Evolutionary conservation across 2,329 filamentous ascomycete genomes (phyloP).

Genomic region (Penicillium sp.): DNA sequence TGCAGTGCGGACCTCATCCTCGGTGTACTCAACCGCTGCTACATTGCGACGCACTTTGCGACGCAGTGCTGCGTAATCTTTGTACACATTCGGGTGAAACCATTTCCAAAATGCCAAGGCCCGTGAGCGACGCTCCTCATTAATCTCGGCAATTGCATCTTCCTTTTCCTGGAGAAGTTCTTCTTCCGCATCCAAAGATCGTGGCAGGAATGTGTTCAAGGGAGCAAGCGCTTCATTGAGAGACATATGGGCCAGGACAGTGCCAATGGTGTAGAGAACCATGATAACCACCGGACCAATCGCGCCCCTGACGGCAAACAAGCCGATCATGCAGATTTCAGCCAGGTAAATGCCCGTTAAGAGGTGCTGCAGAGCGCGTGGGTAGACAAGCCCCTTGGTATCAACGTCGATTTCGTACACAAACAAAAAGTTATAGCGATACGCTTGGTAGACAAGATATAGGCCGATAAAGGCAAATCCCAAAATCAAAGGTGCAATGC

Average conservation of each 20-base stretch:
- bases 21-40: constrained; percentile 63
- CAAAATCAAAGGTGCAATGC: constrained; percentile 83
- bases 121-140: constrained; percentile 27
- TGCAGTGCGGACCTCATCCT: constrained; percentile 66
- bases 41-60: constrained; percentile 67
- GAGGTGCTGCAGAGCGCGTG: constrained; percentile 81
- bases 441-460: constrained; percentile 80
- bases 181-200: constrained; percentile 64
- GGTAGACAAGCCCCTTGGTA: constrained; percentile 87
- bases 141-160: constrained; percentile 30
- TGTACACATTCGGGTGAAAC: constrained; percentile 75
- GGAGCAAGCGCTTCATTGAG: constrained; percentile 51
- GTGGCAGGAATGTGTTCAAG: constrained; percentile 69
- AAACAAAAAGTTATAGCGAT: constrained; percentile 88
- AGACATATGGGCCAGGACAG: constrained; percentile 71
- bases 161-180: constrained; percentile 49
- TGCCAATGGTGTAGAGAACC: constrained; percentile 74
- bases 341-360: constrained; percentile 83
- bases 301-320: constrained; percentile 71
- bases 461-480: constrained; percentile 80
- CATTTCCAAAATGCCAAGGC: constrained; percentile 37
- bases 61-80: constrained; percentile 74
- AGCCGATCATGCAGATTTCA: constrained; percentile 80
- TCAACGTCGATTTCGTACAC: constrained; percentile 81
- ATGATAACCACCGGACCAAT: constrained; percentile 75